Base-by-base conservation (phyloP, 495 filamentous ascomycete species). In the Staphylotrichum longicolle region DNA sequence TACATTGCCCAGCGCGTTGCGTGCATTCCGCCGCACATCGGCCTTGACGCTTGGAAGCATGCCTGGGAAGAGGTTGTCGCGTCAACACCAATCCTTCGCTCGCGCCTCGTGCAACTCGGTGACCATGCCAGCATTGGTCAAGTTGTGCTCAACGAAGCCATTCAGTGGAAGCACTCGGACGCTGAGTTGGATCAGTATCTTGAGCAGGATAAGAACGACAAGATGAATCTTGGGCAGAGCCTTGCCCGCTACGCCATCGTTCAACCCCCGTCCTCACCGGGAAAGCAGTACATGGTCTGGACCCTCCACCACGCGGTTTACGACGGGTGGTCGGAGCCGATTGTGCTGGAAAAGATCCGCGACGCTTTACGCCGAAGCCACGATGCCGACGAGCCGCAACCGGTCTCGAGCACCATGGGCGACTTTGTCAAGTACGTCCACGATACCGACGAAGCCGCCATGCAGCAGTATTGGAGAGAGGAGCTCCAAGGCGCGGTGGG, bases 221-320 rank as follows among this genome's bases (percentile, higher is more conserved):
- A 47, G 15, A 67, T 70, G 60, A 46, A 33, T 4, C 57, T 65
- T 30, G 68, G 65, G 9, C 41, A 58, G n/a, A 58, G 46, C n/a
- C 63, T 70, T 2, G 68, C 63, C 20, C 68, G 68, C 8, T 70
- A 63, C 14, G 65, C 65, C 49, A 66, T 70, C 7, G 41, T 70
- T 32, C 54, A 65, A 40, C 51, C 58, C 5, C 40, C 41, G 10
- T 37, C 12, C 6, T 14, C 39, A 4, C 41, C 2, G 3, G 49
- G 10, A 3, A 34, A 20, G 32, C 48, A 35, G 0, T 49, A 65
- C 57, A 57, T 69, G 52, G 61, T 66, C n/a, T 62, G 62, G 67
- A 87, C 83, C 3, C 72, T 84, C 5, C 85, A 88, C 63, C 86
- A 89, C 63, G 80, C 82, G 2, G 68, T 89, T 6, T 89, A 87